Evolutionary conservation across 345 rosid genomes (phyloP).

Genomic region (Eutrema japonicum): DNA sequence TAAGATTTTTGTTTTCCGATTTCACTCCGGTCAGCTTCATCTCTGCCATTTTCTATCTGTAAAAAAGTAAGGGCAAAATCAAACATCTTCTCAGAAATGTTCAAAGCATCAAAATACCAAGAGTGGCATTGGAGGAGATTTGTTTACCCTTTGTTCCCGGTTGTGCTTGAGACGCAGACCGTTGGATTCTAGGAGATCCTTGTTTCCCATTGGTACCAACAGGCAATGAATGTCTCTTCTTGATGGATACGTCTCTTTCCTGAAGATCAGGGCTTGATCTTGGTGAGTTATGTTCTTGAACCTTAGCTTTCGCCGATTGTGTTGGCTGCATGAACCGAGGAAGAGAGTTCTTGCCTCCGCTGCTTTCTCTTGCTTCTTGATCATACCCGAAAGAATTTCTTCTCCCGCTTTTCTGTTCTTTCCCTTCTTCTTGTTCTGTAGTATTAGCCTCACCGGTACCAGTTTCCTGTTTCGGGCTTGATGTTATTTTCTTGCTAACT

Average conservation of each 20-base stretch:
- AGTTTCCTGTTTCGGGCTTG: slow-evolving; percentile 59
- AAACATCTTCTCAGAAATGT: not conserved
- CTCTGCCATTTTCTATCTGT: slow-evolving; percentile 95
- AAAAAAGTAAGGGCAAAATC: slow-evolving; percentile 15
- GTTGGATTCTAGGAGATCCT: slow-evolving; percentile 80
- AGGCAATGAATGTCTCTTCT: slow-evolving; percentile 94
- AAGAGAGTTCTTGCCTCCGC: slow-evolving; percentile 66
- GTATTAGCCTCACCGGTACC: slow-evolving; percentile 45
- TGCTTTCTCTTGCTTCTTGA: slow-evolving; percentile 76
- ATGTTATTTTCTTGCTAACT: slow-evolving; percentile 64
- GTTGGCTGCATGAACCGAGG: slow-evolving; percentile 99
- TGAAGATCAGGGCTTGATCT: slow-evolving; percentile 92
- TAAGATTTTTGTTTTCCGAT: slow-evolving; percentile 9
- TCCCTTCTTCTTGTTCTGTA: slow-evolving; percentile 58
- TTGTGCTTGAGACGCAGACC: slow-evolving; percentile 67
- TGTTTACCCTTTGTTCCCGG: slow-evolving; percentile 65
- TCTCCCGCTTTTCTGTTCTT: slow-evolving; percentile 67
- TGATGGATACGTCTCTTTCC: slow-evolving; percentile 65
- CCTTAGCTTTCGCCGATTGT: slow-evolving; percentile 89
- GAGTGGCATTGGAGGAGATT: not conserved
- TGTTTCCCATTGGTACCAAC: slow-evolving; percentile 83
- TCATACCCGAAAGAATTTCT: slow-evolving; percentile 71
- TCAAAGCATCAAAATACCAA: not conserved
- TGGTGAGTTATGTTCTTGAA: slow-evolving; percentile 78
- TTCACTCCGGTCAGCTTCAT: slow-evolving; percentile 33